A percentile compares a stretch with the other conserved stretches of the same genome.
These are phyloP conservation scores for Micromonas pusilla DNA, from an alignment of 139 green algal genomes.

Conservation along the genomic window DNA sequence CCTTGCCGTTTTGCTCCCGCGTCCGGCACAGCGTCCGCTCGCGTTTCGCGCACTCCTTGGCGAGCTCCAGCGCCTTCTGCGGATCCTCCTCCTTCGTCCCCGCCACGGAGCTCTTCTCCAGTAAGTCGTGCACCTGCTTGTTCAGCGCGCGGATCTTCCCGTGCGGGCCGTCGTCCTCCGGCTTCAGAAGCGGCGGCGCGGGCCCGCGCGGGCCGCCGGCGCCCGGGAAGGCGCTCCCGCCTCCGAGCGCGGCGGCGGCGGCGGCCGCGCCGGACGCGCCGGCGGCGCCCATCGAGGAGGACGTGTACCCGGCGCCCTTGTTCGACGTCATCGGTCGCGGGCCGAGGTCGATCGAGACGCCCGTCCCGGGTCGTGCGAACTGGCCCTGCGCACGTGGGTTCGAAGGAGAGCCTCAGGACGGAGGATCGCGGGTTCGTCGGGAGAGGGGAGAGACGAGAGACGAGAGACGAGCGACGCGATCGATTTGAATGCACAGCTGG, in stretches of 20 bases:
- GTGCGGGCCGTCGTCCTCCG: conserved; percentile 41
- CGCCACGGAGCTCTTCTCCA: conserved; percentile 55
- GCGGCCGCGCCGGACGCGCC: conserved; percentile 9
- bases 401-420: too few relatives aligned
- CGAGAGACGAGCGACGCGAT: too few relatives aligned
- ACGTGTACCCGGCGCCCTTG: conserved; percentile 55
- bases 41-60: conserved; percentile 56
- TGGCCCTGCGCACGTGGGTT: too few relatives aligned
- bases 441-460: too few relatives aligned
- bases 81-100: conserved; percentile 15
- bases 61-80: conserved; percentile 59
- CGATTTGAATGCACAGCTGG: too few relatives aligned
- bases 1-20: conserved; percentile 45
- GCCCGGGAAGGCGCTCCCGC: too few relatives aligned
- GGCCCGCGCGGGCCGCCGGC: neutral
- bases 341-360: neutral
- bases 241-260: neutral
- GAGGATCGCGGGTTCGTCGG: too few relatives aligned
- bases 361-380: too few relatives aligned
- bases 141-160: conserved; percentile 57
- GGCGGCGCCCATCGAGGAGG: conserved; percentile 45
- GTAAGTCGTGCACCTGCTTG: conserved; percentile 63
- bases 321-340: conserved; percentile 70
- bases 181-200: conserved; percentile 39
- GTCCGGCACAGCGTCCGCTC: conserved; percentile 62